Evolutionary conservation across 2,329 filamentous ascomycete species (phyloP), one percentile per base, ranked within the genome.

Genomic region (Diplodia seriata): DNA sequence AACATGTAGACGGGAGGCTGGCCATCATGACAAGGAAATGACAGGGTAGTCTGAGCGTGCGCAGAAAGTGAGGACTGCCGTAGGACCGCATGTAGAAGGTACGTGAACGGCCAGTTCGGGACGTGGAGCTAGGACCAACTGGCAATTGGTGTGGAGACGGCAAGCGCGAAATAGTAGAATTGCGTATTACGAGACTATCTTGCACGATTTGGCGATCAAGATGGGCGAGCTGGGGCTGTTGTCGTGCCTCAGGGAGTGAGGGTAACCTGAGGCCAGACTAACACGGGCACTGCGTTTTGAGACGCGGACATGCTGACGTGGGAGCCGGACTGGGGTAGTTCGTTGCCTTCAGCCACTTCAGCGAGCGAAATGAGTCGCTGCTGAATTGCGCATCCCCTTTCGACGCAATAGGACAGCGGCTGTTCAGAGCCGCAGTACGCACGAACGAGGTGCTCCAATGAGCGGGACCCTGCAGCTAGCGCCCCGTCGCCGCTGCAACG

Each of bases 1-100:
- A 86, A 85, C 74, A 88, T 87, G 77, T 89, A 85, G 76, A n/a
- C n/a, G n/a, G n/a, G n/a, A 43, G n/a, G 56, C 20, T 47, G 43
- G 43, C 26, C 26, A 47, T n/a, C n/a, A 14, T 12, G 36, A 38
- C 36, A 38, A 12, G 36, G 36, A 12, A 11, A 38, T 38, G 8
- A 47, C 43, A 47, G n/a, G n/a, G 43, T 11, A 3, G 26, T 20
- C 20, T 9, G 31, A 33, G 2, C 7, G 18, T 47, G 18, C 18
- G 12, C n/a, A 29, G 20, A 23, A n/a, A 26, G 23, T 29, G 49
- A 26, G 12, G 26, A 26, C 49, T 51, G 49, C 8, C 12, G 36
- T n/a, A 12, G 15, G 54, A 38, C 36, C 33, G 18, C 57, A 43
- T 62, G 56, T 33, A 6, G 36, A n/a, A 20, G 20, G n/a, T 65